These are phyloP conservation scores for Pouteria glomerata DNA, from an alignment of 148 eudicot species.

Conservation along the genomic window DNA sequence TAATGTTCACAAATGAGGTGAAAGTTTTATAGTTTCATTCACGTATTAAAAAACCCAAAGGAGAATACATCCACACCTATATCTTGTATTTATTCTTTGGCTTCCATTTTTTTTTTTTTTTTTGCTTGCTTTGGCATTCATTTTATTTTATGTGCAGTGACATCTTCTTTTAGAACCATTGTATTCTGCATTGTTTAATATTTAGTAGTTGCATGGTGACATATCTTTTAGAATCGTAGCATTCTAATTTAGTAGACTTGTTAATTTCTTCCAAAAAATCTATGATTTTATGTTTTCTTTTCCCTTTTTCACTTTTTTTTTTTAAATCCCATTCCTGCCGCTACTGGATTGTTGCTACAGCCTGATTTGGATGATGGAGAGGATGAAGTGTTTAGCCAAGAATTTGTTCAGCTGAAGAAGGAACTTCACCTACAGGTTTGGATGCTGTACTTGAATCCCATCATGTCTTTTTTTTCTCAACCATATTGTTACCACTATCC, in stretches of 20 bases:
- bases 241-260: background rate
- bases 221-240: background rate
- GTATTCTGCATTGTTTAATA: background rate
- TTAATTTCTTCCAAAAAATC: background rate
- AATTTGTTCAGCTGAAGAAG: slow-evolving; percentile 52
- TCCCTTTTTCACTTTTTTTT: background rate
- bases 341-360: slow-evolving; percentile 28
- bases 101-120: background rate
- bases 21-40: background rate
- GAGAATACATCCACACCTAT: background rate
- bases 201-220: background rate
- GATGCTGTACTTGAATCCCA: background rate
- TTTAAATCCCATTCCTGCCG: background rate
- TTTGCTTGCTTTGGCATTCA: too few species aligned
- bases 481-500: background rate
- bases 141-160: too few species aligned
- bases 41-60: background rate
- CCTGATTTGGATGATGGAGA: slow-evolving; percentile 84
- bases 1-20: background rate
- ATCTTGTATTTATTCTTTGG: background rate
- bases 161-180: too few species aligned
- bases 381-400: slow-evolving; percentile 51
- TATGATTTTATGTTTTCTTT: slow-evolving; percentile 5
- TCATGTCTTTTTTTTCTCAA: background rate
- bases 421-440: slow-evolving; percentile 59